Percentiles rank a stretch among this genome's conserved stretches.
Evolutionary conservation across 1,139 yeast species (phyloP).

Genomic region (Yamadazyma atmosphaerica): DNA sequence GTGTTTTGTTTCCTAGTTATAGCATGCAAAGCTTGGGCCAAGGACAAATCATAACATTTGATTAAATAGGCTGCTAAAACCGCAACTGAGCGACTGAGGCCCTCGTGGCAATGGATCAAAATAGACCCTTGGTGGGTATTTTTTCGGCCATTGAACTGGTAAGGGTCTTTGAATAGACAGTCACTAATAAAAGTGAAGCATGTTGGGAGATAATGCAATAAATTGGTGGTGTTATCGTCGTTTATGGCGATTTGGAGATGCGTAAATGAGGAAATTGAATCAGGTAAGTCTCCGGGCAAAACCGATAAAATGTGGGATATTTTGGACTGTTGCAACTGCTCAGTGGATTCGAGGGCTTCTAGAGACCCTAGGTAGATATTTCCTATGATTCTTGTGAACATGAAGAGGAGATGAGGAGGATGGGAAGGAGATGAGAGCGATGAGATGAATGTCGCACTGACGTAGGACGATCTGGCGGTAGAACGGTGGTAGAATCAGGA

Average conservation of each 20-base stretch:
- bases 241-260: constrained; percentile 68
- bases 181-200: constrained; percentile 66
- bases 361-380: constrained; percentile 63
- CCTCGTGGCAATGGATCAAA: constrained; percentile 80
- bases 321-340: constrained; percentile 39
- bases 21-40: constrained; percentile 68
- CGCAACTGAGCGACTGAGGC: constrained; percentile 79
- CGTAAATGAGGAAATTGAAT: constrained; percentile 26
- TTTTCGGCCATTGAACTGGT: constrained; percentile 4
- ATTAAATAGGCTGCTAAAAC: constrained; percentile 76
- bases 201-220: constrained; percentile 59
- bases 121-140: constrained; percentile 45
- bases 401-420: background rate
- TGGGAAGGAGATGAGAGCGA: background rate
- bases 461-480: too few species aligned
- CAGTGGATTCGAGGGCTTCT: constrained; percentile 49
- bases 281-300: constrained; percentile 60
- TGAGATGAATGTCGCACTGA: too few species aligned
- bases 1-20: constrained; percentile 59
- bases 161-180: constrained; percentile 44
- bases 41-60: constrained; percentile 61
- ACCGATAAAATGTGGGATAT: constrained; percentile 74
- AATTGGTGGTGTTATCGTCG: constrained; percentile 63
- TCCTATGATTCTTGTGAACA: constrained; percentile 51
- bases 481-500: too few species aligned